These are phyloP conservation scores for Sarocladium brachiariae DNA, from an alignment of 2,329 filamentous ascomycete genomes.

Conservation along the genomic window DNA sequence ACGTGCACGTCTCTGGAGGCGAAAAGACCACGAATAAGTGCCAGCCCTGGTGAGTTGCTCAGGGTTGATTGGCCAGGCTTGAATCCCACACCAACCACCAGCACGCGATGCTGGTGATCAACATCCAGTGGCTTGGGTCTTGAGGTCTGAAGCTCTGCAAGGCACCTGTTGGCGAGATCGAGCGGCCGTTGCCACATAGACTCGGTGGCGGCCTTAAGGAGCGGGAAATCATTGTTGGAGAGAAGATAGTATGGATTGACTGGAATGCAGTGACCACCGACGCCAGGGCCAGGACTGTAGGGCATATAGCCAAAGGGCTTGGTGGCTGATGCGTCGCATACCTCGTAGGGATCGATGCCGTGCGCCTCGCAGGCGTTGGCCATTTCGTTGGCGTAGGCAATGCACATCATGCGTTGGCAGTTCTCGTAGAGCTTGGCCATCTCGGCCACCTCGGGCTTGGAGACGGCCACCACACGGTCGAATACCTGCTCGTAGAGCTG, in stretches of 20 bases:
- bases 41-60: constrained; percentile 39
- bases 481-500: constrained; percentile 41
- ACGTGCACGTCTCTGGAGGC: not conserved
- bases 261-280: constrained; percentile 50
- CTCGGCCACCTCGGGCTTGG: constrained; percentile 47
- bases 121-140: not conserved
- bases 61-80: constrained; percentile 41
- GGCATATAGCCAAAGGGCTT: constrained; percentile 48
- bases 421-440: constrained; percentile 55
- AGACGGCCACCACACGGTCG: constrained; percentile 39
- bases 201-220: constrained; percentile 36
- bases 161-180: constrained; percentile 15
- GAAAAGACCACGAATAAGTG: constrained; percentile 22
- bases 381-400: constrained; percentile 51
- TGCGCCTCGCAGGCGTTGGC: constrained; percentile 41
- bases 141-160: constrained; percentile 10
- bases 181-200: constrained; percentile 36
- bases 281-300: constrained; percentile 39
- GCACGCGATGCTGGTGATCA: constrained; percentile 20
- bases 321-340: constrained; percentile 39
- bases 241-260: constrained; percentile 49
- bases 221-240: constrained; percentile 38
- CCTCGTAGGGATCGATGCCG: constrained; percentile 43
- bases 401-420: constrained; percentile 48
- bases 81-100: constrained; percentile 43